A percentile compares a stretch with the other conserved stretches of the same genome.
Evolutionary conservation across 352 stramenopile species (phyloP).

Genomic region (Pythium sukuiense): DNA sequence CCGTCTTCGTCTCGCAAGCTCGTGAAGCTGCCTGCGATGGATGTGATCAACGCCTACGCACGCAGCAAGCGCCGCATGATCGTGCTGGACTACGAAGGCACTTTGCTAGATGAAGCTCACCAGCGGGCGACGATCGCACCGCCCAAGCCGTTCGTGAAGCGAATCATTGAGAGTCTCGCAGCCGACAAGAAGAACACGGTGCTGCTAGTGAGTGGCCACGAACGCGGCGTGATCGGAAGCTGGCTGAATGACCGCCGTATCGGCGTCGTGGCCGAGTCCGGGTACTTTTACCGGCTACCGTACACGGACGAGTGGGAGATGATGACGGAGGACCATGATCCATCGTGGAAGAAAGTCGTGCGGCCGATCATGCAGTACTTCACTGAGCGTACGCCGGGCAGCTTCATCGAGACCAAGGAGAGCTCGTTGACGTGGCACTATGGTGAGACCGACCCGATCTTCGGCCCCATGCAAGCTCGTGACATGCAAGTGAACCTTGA

Average conservation of each 20-base stretch:
- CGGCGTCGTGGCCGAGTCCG: slow-evolving; percentile 58
- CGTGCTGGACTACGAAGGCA: slow-evolving; percentile 82
- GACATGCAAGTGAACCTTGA: slow-evolving; percentile 89
- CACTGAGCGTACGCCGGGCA: slow-evolving; percentile 66
- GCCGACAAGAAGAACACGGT: slow-evolving; percentile 60
- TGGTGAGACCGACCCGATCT: slow-evolving; percentile 71
- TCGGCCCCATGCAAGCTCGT: slow-evolving; percentile 79
- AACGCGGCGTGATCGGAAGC: slow-evolving; percentile 69
- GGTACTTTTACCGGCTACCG: slow-evolving; percentile 60
- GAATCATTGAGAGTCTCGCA: slow-evolving; percentile 55
- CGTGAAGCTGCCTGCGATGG: slow-evolving; percentile 41
- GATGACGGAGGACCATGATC: slow-evolving; percentile 55
- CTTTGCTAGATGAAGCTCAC: slow-evolving; percentile 65
- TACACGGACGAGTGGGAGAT: slow-evolving; percentile 56
- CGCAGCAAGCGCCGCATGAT: slow-evolving; percentile 62
- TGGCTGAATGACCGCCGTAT: slow-evolving; percentile 66
- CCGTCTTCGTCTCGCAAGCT: slow-evolving; percentile 45
- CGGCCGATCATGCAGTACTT: slow-evolving; percentile 79
- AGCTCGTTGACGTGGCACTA: slow-evolving; percentile 70
- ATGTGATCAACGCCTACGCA: slow-evolving; percentile 60
- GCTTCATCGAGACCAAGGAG: slow-evolving; percentile 65
- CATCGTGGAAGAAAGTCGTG: slow-evolving; percentile 74
- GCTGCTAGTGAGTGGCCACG: slow-evolving; percentile 57
- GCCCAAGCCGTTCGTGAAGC: slow-evolving; percentile 59
- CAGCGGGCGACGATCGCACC: slow-evolving; percentile 58